These are phyloP conservation scores for Naegleria fowleri DNA, from an alignment of 208 protist genomes.

Conservation along the genomic window DNA sequence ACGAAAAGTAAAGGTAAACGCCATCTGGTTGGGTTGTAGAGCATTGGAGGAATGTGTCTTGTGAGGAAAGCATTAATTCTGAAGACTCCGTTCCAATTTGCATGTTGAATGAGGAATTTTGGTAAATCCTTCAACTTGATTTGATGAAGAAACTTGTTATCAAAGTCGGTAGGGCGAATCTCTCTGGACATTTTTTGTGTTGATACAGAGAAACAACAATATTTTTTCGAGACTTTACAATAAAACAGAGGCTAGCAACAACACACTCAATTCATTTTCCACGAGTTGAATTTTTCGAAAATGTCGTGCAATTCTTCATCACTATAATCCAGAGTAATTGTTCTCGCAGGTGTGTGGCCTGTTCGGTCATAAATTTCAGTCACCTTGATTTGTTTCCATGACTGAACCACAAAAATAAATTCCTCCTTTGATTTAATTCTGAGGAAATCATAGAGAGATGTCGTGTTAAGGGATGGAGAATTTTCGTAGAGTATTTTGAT, in stretches of 20 bases:
- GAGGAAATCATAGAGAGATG: neutral
- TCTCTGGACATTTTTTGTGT: neutral
- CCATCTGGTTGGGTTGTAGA: neutral
- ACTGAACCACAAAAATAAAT: neutral
- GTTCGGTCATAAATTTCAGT: neutral
- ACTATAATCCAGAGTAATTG: neutral
- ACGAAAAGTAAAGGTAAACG: neutral
- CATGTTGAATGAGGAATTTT: constrained; percentile 11
- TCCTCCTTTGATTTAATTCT: neutral
- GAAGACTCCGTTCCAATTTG: constrained; percentile 5
- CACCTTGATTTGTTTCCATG: constrained; percentile 2
- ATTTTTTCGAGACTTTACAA: neutral
- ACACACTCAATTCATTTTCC: neutral
- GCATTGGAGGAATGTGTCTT: neutral
- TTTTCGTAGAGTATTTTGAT: neutral
- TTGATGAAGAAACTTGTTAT: neutral
- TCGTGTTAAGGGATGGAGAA: neutral
- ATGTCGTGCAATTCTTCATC: neutral
- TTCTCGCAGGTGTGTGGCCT: neutral
- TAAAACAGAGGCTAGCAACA: too few relatives aligned
- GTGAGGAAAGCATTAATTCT: neutral
- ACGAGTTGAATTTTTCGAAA: neutral
- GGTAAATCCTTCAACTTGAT: constrained; percentile 18
- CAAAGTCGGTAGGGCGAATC: neutral
- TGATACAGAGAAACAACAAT: neutral